Conservation (phyloP, 139 green algal genomes). For the Yamagishiella unicocca region DNA sequence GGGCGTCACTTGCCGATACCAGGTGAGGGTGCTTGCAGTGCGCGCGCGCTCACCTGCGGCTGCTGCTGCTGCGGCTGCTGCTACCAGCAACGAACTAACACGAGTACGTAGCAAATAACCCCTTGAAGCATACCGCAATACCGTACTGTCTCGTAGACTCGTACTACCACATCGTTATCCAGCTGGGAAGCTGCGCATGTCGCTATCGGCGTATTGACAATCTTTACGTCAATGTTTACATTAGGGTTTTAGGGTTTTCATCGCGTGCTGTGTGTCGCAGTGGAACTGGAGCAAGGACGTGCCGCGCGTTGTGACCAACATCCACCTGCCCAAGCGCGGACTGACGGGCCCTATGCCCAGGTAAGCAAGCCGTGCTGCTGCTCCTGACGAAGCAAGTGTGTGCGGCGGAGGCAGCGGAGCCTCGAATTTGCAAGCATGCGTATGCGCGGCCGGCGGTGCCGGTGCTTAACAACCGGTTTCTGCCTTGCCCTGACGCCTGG, state of each 20-base stretch:
- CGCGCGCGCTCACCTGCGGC: background rate
- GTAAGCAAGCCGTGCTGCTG: too few relatives aligned
- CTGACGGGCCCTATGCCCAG: conserved; percentile 24
- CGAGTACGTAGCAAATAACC: too few relatives aligned
- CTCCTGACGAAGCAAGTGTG: too few relatives aligned
- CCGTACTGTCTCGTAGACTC: background rate
- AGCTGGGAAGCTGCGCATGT: background rate
- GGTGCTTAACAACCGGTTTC: too few relatives aligned
- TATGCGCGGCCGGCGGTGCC: too few relatives aligned
- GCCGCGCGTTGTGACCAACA: conserved; percentile 46
- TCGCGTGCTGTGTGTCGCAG: background rate
- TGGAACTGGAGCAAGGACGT: background rate
- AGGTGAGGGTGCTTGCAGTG: background rate
- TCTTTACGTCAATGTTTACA: background rate
- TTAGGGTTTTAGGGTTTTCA: background rate
- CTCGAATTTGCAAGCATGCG: too few relatives aligned
- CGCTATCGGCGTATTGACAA: background rate
- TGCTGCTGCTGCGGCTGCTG: background rate
- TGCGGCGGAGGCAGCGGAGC: too few relatives aligned
- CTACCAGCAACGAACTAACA: too few relatives aligned
- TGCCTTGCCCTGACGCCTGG: too few relatives aligned
- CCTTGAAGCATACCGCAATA: background rate
- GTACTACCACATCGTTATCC: background rate
- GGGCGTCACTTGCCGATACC: conserved; percentile 42
- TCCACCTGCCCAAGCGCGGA: conserved; percentile 42